Evolutionary conservation across 352 stramenopile genomes (phyloP).

Genomic region (Blastocystis sp.): DNA sequence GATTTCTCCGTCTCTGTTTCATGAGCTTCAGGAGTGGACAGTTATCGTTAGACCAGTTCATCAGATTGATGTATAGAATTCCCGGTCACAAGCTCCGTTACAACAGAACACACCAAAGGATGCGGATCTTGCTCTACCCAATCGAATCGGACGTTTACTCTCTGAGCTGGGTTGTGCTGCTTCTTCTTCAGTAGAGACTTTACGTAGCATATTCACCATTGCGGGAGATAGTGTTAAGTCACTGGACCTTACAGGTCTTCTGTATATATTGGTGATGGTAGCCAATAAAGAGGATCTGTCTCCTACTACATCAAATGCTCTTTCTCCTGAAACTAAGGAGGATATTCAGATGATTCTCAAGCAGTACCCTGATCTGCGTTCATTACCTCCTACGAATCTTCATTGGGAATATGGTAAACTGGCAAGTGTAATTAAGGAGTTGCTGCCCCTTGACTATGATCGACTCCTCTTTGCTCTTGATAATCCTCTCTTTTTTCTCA

Average conservation of each 20-base stretch:
- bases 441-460: constrained; percentile 4
- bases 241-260: background rate
- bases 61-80: background rate
- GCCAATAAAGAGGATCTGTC: background rate
- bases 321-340: background rate
- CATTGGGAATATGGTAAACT: background rate
- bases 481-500: background rate
- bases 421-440: background rate
- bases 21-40: background rate
- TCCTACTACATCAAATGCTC: background rate
- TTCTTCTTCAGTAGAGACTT: background rate
- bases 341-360: constrained; percentile 13
- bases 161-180: background rate
- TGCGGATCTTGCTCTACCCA: background rate
- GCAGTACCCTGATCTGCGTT: background rate
- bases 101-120: background rate
- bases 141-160: constrained; percentile 10
- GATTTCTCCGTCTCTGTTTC: background rate
- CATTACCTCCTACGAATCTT: background rate
- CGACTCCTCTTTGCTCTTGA: background rate
- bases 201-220: background rate
- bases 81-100: background rate
- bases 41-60: background rate
- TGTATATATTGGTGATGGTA: background rate
- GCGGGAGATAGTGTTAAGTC: background rate